Base-by-base conservation (phyloP, 345 rosid genomes). In the Populus ilicifolia region DNA sequence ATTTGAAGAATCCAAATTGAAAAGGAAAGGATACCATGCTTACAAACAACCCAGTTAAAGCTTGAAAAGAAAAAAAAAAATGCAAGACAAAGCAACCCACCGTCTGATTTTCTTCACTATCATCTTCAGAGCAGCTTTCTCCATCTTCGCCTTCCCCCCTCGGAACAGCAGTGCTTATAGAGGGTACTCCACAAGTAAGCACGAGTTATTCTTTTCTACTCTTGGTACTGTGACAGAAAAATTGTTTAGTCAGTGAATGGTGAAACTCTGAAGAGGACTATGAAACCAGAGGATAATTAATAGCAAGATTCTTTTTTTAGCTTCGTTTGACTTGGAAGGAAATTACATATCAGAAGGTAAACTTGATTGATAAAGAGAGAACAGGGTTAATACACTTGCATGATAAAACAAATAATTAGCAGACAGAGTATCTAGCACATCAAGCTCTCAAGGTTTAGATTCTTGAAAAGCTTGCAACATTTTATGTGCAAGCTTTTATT, bases 181-280 rank as follows among this genome's bases (percentile, higher is more conserved):
- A 89, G 61, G 94, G 89, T 2, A 91, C 87, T 39, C 95, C 98
- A 77, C 98, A 95, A 20, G 92, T 86, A 75, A 93, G 96, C 72
- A 93, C 97, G 48, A 92, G 87, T 83, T 84, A 93, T 81, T 93
- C 98, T 85, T 95, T 95, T 85, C 91, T 87, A 70, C 86, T 92
- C 88, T 89, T 91, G 41, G 97, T 75, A 80, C 97, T 93, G 90
- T 72, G 61, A 29, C 36, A 12, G 70, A 14, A 76, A 14, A 74
- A 80, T 29, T 20, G 23, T 36, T 18, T 5, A 16, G 48, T 71
- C 59, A 71, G 20, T 14, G 6, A 83, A 17, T 17, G 35, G 41
- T 29, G 65, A 14, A 25, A 66, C 17, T 33, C 20, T 11, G 18
- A 27, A 64, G 2, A 29, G 33, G 36, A 29, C 5, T 23, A 29